phyloP scores from a whole-genome alignment of 352 stramenopile genomes.

The Salisapilia sapeloensis region DNA sequence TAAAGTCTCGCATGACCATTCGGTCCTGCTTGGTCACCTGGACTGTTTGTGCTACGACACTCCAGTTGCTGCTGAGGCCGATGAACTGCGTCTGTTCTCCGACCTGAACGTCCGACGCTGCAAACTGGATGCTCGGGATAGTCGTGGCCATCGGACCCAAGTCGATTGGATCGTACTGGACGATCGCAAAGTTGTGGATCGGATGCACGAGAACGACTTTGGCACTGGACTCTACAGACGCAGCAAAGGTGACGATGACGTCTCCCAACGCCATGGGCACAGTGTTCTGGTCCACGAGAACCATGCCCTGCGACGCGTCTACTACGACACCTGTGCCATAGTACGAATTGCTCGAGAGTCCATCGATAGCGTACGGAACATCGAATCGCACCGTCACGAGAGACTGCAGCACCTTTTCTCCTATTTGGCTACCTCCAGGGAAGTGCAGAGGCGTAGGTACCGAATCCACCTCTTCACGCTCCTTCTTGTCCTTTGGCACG shows the following conservation, averaged over 20 bases:
- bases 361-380: conserved; percentile 85
- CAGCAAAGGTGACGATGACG: conserved; percentile 77
- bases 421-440: conserved; percentile 34
- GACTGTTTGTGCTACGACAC: conserved; percentile 73
- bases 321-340: conserved; percentile 82
- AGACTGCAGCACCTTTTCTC: conserved; percentile 56
- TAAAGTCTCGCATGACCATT: conserved; percentile 66
- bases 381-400: conserved; percentile 87
- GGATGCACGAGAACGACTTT: conserved; percentile 85
- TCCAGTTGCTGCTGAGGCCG: conserved; percentile 74
- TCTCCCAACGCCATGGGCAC: conserved; percentile 78
- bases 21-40: conserved; percentile 75
- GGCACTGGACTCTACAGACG: conserved; percentile 71
- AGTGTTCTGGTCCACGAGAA: conserved; percentile 88
- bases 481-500: background rate
- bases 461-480: conserved; percentile 3
- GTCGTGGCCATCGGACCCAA: conserved; percentile 43
- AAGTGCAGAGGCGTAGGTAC: conserved; percentile 51
- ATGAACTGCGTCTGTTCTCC: conserved; percentile 71
- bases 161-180: conserved; percentile 75
- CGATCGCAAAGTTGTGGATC: conserved; percentile 84
- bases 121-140: conserved; percentile 35
- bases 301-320: conserved; percentile 60
- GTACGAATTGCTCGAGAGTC: conserved; percentile 79
- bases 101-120: conserved; percentile 46